Percentiles rank a stretch among this genome's conserved stretches.
Evolutionary conservation across 805 yeast species (phyloP).

Genomic region (Ogataea ramenticola): DNA sequence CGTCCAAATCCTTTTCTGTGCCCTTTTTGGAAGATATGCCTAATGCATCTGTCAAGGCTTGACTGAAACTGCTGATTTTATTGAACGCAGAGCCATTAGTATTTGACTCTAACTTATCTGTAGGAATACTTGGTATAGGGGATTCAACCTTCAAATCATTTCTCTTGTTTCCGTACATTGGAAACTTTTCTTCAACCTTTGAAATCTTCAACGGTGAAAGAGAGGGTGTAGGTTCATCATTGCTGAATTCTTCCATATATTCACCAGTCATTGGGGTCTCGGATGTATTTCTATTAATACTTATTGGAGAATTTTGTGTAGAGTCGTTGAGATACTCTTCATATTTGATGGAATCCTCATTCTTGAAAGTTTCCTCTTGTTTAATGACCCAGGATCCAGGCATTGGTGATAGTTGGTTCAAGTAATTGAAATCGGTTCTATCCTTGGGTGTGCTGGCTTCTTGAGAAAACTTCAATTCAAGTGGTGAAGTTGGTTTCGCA

Average conservation of each 20-base stretch:
- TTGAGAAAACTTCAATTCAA: slow-evolving; percentile 6
- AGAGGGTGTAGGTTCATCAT: too few species aligned
- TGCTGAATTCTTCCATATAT: slow-evolving; percentile 4
- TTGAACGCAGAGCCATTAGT: neutral
- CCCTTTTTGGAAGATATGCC: slow-evolving; percentile 2
- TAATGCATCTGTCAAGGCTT: slow-evolving; percentile 8
- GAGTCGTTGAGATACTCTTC: slow-evolving; percentile 8
- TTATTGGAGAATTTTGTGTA: slow-evolving; percentile 12
- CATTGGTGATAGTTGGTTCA: slow-evolving; percentile 20
- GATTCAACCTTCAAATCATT: neutral
- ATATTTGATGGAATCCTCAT: slow-evolving; percentile 2
- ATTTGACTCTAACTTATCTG: neutral
- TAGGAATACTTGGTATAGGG: slow-evolving; percentile 1
- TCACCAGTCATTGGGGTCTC: slow-evolving; percentile 14
- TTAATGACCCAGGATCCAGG: slow-evolving; percentile 23
- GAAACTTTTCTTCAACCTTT: neutral
- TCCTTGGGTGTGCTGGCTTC: neutral
- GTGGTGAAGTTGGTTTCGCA: slow-evolving; percentile 21
- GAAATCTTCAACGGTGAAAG: neutral
- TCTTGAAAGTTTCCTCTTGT: slow-evolving; percentile 8
- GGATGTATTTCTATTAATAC: slow-evolving; percentile 2
- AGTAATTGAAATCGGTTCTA: slow-evolving; percentile 19
- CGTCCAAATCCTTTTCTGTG: neutral
- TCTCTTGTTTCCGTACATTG: neutral
- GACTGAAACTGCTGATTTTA: slow-evolving; percentile 7